These are phyloP conservation scores for Alternaria incomplexa DNA, from an alignment of 2,329 filamentous ascomycete species.

Conservation along the genomic window DNA sequence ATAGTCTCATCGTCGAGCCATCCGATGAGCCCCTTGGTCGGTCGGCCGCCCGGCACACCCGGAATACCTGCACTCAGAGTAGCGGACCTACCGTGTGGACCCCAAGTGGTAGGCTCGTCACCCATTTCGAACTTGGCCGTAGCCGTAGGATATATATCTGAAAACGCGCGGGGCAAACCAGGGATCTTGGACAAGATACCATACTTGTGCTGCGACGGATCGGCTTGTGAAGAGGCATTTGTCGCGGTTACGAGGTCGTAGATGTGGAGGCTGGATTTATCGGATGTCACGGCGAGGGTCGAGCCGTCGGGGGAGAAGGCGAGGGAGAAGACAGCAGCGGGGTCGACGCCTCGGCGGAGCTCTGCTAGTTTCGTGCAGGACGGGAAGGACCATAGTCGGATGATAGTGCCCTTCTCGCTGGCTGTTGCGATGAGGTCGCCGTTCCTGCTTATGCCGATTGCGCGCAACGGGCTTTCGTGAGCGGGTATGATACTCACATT, in stretches of 20 bases:
- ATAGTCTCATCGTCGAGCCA: slow-evolving; percentile 80
- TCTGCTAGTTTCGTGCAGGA: slow-evolving; percentile 84
- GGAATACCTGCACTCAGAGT: slow-evolving; percentile 57
- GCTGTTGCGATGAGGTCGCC: slow-evolving; percentile 86
- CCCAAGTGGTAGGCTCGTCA: slow-evolving; percentile 63
- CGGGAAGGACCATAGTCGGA: slow-evolving; percentile 81
- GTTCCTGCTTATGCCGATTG: slow-evolving; percentile 79
- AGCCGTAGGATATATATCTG: slow-evolving; percentile 85
- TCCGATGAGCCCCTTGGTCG: slow-evolving; percentile 82
- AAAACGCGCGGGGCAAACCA: slow-evolving; percentile 83
- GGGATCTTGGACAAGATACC: slow-evolving; percentile 84
- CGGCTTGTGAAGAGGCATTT: slow-evolving; percentile 6
- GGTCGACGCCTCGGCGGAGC: slow-evolving; percentile 86
- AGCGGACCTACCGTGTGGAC: slow-evolving; percentile 36
- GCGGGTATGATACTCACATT: slow-evolving; percentile 94
- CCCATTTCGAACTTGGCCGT: slow-evolving; percentile 83
- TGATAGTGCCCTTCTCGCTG: slow-evolving; percentile 88
- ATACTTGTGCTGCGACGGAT: slow-evolving; percentile 66
- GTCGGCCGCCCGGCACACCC: slow-evolving; percentile 61
- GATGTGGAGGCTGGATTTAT: slow-evolving; percentile 94
- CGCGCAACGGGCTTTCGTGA: slow-evolving; percentile 78
- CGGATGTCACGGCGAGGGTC: slow-evolving; percentile 88
- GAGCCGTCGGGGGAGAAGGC: slow-evolving; percentile 83
- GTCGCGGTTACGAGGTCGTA: slow-evolving; percentile 73
- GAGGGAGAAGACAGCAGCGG: slow-evolving; percentile 84